phyloP scores from a whole-genome alignment of 176 grass and related monocot species.

The Phragmites australis region DNA sequence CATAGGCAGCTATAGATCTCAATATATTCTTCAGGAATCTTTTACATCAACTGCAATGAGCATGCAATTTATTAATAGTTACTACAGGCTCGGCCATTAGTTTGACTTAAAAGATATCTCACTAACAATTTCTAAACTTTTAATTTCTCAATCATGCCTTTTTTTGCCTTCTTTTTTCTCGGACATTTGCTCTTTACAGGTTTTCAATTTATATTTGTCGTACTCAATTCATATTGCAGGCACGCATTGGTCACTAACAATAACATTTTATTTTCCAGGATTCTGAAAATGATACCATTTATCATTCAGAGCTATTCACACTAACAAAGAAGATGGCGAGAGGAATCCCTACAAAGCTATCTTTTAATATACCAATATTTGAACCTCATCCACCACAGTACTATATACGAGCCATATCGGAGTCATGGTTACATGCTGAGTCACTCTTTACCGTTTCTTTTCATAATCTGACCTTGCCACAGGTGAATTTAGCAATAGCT shows the following conservation, averaged over 20 bases:
- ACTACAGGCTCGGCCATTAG: too few relatives aligned
- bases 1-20: conserved; percentile 13
- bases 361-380: conserved; percentile 95
- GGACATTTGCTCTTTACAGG: not conserved
- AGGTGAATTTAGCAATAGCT: conserved; percentile 52
- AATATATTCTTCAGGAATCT: not conserved
- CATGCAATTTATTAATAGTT: not conserved
- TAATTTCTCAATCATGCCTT: too few relatives aligned
- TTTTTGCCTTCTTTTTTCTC: too few relatives aligned
- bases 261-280: conserved; percentile 58
- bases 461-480: conserved; percentile 92
- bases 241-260: conserved; percentile 24
- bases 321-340: conserved; percentile 88
- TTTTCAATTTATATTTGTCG: not conserved
- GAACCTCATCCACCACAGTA: conserved; percentile 98
- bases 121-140: too few relatives aligned
- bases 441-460: conserved; percentile 92
- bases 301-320: conserved; percentile 90
- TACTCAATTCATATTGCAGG: conserved; percentile 16
- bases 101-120: too few relatives aligned
- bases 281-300: conserved; percentile 99
- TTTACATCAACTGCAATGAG: conserved; percentile 6
- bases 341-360: conserved; percentile 78
- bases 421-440: conserved; percentile 93
- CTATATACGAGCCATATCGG: conserved; percentile 90